phyloP scores from a whole-genome alignment of 495 filamentous ascomycete species.

The Penicillium turbatum region DNA sequence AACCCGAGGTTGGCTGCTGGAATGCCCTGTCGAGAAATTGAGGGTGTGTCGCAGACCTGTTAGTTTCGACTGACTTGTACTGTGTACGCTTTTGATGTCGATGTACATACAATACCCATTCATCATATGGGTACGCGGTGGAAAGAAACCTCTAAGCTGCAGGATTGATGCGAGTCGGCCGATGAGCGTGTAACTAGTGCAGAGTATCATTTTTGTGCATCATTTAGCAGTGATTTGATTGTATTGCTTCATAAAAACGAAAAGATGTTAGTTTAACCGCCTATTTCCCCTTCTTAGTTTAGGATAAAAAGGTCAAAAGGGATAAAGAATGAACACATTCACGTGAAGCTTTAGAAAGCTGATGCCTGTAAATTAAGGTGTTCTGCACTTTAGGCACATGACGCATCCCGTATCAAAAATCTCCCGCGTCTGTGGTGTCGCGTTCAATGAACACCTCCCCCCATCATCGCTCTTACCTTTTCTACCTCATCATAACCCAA shows the following conservation, averaged over 20 bases:
- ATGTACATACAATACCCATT: too few relatives aligned
- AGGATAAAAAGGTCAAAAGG: not conserved
- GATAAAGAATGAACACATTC: not conserved
- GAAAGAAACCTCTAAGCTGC: too few relatives aligned
- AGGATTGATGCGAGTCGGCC: too few relatives aligned
- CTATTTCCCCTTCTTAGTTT: not conserved
- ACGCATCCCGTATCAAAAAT: conserved; percentile 27
- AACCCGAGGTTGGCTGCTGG: not conserved
- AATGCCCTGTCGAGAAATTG: not conserved
- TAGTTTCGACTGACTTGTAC: too few relatives aligned
- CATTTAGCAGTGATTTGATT: too few relatives aligned
- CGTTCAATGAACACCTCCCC: conserved; percentile 23
- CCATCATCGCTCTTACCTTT: conserved; percentile 14
- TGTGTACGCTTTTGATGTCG: too few relatives aligned
- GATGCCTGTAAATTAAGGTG: conserved; percentile 21
- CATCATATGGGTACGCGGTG: too few relatives aligned
- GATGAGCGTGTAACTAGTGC: too few relatives aligned
- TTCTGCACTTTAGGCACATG: conserved; percentile 17
- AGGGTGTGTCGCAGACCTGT: too few relatives aligned
- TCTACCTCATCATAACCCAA: conserved; percentile 8
- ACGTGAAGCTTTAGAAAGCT: not conserved
- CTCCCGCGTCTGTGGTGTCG: conserved; percentile 38
- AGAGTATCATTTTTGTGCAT: too few relatives aligned
- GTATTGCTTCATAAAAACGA: not conserved
- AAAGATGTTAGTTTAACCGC: not conserved